phyloP scores from a whole-genome alignment of 139 green algal species.

The Raphidocelis subcapitata region DNA sequence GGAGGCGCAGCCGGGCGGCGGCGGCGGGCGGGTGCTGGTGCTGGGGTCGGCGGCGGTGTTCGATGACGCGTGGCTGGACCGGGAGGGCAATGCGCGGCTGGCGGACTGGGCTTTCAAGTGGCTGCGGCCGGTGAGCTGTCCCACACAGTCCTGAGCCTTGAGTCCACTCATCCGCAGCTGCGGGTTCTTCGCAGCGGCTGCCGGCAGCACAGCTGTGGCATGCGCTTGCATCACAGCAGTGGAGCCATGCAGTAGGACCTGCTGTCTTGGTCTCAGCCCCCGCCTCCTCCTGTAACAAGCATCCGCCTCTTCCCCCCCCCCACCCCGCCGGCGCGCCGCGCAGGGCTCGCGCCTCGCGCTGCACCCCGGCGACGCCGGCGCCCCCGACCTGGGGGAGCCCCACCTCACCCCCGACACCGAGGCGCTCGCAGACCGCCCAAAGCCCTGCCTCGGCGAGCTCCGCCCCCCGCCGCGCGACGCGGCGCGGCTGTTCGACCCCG shows the following conservation, averaged over 20 bases:
- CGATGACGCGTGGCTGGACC: constrained; percentile 84
- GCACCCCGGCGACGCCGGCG: constrained; percentile 63
- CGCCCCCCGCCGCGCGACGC: constrained; percentile 71
- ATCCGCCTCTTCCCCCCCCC: not conserved
- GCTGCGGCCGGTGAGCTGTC: constrained; percentile 52
- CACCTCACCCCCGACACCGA: constrained; percentile 74
- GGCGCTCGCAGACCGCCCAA: constrained; percentile 66
- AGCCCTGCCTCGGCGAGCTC: constrained; percentile 67
- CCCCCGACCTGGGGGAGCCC: constrained; percentile 70
- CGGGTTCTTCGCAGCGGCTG: too few species aligned
- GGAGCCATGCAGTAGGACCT: too few species aligned
- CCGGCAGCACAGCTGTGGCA: too few species aligned
- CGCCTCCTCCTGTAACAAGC: not conserved
- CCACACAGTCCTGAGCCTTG: not conserved
- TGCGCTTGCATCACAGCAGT: too few species aligned
- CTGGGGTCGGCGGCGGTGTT: constrained; percentile 74
- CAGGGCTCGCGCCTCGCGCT: constrained; percentile 55
- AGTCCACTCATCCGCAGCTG: too few species aligned
- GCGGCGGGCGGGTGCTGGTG: constrained; percentile 62
- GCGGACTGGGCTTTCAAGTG: constrained; percentile 86
- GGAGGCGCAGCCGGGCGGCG: constrained; percentile 46
- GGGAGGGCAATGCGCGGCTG: constrained; percentile 81
- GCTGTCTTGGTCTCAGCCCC: too few species aligned
- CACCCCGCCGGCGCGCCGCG: not conserved
- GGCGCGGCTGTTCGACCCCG: constrained; percentile 70